Base-by-base conservation (phyloP, 2,329 filamentous ascomycete genomes). In the Aspergillus pseudoterreus region DNA sequence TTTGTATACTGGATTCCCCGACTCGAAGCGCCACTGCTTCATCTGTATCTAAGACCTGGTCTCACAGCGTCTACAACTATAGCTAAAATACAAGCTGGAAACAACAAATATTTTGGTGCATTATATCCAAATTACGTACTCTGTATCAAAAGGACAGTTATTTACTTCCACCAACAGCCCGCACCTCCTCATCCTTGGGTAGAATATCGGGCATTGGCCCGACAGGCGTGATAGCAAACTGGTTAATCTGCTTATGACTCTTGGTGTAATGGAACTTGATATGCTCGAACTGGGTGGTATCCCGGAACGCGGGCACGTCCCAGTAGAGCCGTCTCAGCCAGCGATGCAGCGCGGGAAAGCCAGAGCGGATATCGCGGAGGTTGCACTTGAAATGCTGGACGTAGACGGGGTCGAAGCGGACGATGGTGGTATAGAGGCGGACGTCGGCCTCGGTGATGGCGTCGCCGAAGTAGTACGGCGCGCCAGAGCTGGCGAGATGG, bases 201-300 rank as follows among this genome's bases (percentile, higher is more conserved):
- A 96, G 63, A 56, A 99, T 87, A 73, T 95, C 81, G 36, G 92
- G 92, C 64, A 90, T 62, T 4, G 94, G 92, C 0, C 92, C 92
- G 14, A 95, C 67, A 1, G 92, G 92, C 21, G 90, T 92, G 66
- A 99, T 95, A 36, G 78, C 73, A 68, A 78, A 79, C 43, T 66
- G 81, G 65, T 86, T 86, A 60, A 86, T 86, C 71, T 85, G 83
- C 58, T 68, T 74, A 69, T 86, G 83, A 57, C 80, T 83, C 75
- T 82, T 83, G 2, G 83, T 86, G 66, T 86, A 86, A 63, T 86
- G 83, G 42, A 81, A 87, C 82, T 95, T 96, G 76, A 97, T 97
- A 74, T 99, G 94, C 70, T 95, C 83, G 69, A 95, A 96, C 71
- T 96, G 82, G 19, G 92, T 95, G 55, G 91, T 94, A 47, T 88